Conservation (phyloP, 495 filamentous ascomycete genomes). For the Thermothielavioides terrestris region DNA sequence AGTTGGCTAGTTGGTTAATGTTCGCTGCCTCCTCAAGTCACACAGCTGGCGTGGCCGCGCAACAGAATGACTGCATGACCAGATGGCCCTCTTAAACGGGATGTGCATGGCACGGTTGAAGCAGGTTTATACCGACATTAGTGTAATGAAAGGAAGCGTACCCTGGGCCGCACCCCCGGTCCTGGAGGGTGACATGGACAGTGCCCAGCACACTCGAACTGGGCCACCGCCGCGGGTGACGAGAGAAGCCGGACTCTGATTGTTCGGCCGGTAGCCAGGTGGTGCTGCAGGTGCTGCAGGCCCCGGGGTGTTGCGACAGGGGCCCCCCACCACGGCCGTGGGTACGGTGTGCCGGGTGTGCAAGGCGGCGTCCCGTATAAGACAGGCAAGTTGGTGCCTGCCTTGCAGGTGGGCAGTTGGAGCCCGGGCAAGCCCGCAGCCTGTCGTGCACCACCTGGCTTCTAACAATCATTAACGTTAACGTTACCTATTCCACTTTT, state of each 20-base stretch:
- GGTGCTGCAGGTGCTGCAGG: constrained; percentile 9
- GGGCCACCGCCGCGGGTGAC: too few species aligned
- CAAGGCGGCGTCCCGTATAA: constrained; percentile 1
- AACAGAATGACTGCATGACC: too few species aligned
- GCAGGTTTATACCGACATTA: constrained; percentile 5
- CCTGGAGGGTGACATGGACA: constrained; percentile 15
- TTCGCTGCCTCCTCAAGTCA: constrained; percentile 8
- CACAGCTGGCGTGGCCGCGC: constrained; percentile 7
- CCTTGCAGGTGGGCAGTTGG: constrained; percentile 3
- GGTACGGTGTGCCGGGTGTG: constrained; percentile 3
- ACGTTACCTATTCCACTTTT: constrained; percentile 18
- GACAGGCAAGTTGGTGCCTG: neutral
- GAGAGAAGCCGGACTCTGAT: neutral
- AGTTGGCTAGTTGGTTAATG: too few species aligned
- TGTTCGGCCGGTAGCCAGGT: constrained; percentile 11
- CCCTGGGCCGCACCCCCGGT: constrained; percentile 6
- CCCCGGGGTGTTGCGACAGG: constrained; percentile 3
- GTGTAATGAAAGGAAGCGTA: constrained; percentile 13
- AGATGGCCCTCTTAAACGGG: too few species aligned
- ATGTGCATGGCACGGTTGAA: constrained; percentile 5
- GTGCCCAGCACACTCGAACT: constrained; percentile 3
- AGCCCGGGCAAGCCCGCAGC: constrained; percentile 11
- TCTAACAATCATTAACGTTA: neutral
- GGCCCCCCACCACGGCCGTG: constrained; percentile 3
- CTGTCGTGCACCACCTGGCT: constrained; percentile 9